Base-by-base conservation (phyloP, 495 filamentous ascomycete genomes). In the Aspergillus indologenus region DNA sequence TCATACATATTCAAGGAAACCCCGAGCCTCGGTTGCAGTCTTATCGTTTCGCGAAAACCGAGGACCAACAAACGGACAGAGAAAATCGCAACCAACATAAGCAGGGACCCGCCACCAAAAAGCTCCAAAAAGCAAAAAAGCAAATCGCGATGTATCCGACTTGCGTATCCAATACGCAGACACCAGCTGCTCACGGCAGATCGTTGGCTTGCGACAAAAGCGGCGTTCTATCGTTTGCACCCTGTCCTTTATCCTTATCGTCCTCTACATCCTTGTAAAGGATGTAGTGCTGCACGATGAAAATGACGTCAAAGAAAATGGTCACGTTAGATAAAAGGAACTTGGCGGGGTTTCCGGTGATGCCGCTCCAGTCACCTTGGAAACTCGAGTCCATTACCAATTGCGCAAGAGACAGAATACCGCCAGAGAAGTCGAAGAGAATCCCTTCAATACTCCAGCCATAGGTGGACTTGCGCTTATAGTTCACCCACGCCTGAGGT, bases 331-430 rank as follows among this genome's bases (percentile, higher is more conserved):
- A 87, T 48, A 98, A 76, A 17, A 85, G 83, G 53, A 98, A 82
- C 74, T 98, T 98, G 61, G 92, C 85, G 3, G 93, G 91, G 62
- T 98, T 98, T 0, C 95, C 94, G 0, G 85, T 88, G 56, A 98
- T 78, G 2, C 93, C 94, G 8, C 86, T 88, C 91, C 91, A 96
- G 70, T 96, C 90, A 29, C 79, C 78, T 67, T 96, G 88, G 11
- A 96, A 71, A 58, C 87, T 90, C 20, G 89, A 90, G 72, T 98
- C 94, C 47, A 97, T 81, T 9, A 89, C 68, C 55, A 96, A 78
- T 70, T 98, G 94, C 2, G 81, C 71, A 31, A 98, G 79, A 26
- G 90, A 95, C n/a, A 97, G 71, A 5, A 93, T 63, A 15, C 92
- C 90, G 3, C 94, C 94, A 12, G 77, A 66, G 61, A 96, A 75